Percentiles rank a stretch among this genome's conserved stretches.
These are phyloP conservation scores for Exophiala viscosa DNA, from an alignment of 2,329 filamentous ascomycete genomes.

Conservation along the genomic window DNA sequence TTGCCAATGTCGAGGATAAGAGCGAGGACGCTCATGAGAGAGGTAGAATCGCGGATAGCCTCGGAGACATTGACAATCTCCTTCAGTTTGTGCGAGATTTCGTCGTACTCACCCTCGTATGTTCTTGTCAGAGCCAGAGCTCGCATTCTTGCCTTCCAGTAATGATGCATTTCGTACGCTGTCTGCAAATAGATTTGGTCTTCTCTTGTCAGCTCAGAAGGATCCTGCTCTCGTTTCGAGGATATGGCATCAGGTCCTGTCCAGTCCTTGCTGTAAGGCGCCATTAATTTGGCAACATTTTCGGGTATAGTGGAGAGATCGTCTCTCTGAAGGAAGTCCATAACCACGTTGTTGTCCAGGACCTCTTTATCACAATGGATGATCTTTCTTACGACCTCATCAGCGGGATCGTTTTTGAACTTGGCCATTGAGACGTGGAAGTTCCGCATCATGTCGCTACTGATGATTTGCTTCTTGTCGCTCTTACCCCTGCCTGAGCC, in stretches of 20 bases:
- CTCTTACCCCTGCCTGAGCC: conserved; percentile 67
- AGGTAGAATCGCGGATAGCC: conserved; percentile 82
- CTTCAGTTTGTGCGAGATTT: conserved; percentile 78
- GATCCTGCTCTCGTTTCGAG: conserved; percentile 78
- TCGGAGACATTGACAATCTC: conserved; percentile 86
- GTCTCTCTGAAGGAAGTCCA: conserved; percentile 93
- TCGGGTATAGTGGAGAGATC: conserved; percentile 91
- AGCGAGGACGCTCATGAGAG: conserved; percentile 91
- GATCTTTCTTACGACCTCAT: conserved; percentile 86
- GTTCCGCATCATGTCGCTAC: conserved; percentile 79
- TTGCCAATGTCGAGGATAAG: conserved; percentile 97
- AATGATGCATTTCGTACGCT: conserved; percentile 90
- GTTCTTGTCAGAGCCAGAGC: conserved; percentile 79
- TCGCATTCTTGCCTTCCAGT: conserved; percentile 97
- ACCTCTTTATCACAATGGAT: conserved; percentile 92
- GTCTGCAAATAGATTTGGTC: conserved; percentile 95
- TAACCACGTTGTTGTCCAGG: conserved; percentile 82
- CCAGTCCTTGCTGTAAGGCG: conserved; percentile 95
- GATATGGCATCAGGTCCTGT: conserved; percentile 78
- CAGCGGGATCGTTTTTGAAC: conserved; percentile 77
- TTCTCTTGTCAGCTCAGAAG: conserved; percentile 80
- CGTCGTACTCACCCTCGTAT: conserved; percentile 85
- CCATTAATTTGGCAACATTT: conserved; percentile 85
- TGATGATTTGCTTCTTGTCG: conserved; percentile 97
- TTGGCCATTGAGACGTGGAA: conserved; percentile 94